A percentile compares a stretch with the other conserved stretches of the same genome.
Conservation (phyloP, 352 stramenopile genomes). For the Phytophthora agathidicida region DNA sequence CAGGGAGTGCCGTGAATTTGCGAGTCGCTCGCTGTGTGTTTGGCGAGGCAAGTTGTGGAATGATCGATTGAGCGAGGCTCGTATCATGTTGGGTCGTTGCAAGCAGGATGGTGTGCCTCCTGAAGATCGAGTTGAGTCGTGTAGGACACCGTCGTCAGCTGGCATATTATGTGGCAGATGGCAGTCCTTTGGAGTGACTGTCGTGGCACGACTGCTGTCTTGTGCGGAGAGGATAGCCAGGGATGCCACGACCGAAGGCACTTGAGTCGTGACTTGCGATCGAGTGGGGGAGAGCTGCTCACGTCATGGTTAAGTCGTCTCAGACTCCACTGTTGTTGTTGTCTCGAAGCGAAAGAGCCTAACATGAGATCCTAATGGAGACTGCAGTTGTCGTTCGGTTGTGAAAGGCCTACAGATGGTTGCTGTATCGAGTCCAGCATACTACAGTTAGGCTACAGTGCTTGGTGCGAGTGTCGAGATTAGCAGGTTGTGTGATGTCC, state of each 20-base stretch:
- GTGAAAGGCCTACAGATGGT: no score
- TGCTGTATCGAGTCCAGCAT: no score
- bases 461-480: no score
- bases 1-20: neutral
- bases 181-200: constrained; percentile 17
- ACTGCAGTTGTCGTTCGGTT: no score
- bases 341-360: no score
- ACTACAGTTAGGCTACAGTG: no score
- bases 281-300: no score
- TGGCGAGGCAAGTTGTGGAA: constrained; percentile 35
- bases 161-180: constrained; percentile 24
- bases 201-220: constrained; percentile 11
- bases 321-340: no score
- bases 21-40: constrained; percentile 15
- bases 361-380: no score
- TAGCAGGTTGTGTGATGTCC: no score
- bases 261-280: no score
- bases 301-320: no score
- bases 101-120: constrained; percentile 6
- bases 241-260: constrained; percentile 10
- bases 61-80: constrained; percentile 16
- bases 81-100: neutral
- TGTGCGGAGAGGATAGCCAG: constrained; percentile 8
- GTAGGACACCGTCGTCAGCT: constrained; percentile 26
- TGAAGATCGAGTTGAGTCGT: constrained; percentile 20